These are phyloP conservation scores for Knufia fluminis DNA, from an alignment of 2,329 filamentous ascomycete species.

Conservation along the genomic window DNA sequence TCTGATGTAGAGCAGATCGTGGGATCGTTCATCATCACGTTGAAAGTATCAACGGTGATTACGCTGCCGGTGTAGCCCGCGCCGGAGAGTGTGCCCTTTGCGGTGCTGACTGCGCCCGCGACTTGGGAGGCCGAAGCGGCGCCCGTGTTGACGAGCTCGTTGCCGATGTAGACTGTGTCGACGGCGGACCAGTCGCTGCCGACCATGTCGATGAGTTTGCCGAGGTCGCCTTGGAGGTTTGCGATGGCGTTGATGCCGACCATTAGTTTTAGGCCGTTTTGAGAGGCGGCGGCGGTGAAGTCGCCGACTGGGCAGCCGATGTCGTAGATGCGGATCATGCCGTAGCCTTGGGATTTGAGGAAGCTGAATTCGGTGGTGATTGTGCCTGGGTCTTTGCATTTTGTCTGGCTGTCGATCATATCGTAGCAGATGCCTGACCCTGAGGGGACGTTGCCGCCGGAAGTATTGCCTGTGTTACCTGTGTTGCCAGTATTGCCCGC, in stretches of 20 bases:
- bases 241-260: conserved; percentile 62
- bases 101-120: conserved; percentile 47
- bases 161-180: conserved; percentile 66
- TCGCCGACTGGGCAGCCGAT: conserved; percentile 62
- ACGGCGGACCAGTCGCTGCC: conserved; percentile 58
- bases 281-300: conserved; percentile 53
- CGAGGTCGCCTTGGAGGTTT: conserved; percentile 48
- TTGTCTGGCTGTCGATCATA: conserved; percentile 46
- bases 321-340: conserved; percentile 66
- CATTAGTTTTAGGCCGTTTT: conserved; percentile 61
- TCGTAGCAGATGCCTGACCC: conserved; percentile 48
- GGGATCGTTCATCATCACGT: conserved; percentile 56
- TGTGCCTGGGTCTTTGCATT: conserved; percentile 58
- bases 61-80: conserved; percentile 64
- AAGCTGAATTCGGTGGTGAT: conserved; percentile 56
- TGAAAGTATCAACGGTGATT: conserved; percentile 72
- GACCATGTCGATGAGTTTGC: conserved; percentile 51
- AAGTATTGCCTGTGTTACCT: background rate
- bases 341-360: conserved; percentile 47
- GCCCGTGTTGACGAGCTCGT: conserved; percentile 66
- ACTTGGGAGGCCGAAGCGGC: conserved; percentile 46
- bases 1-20: conserved; percentile 64
- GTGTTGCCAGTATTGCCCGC: background rate
- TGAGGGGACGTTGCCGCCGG: conserved; percentile 2
- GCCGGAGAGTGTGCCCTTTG: conserved; percentile 48